Base-by-base conservation (phyloP, 2,329 filamentous ascomycete species). In the Pestalotiopsis sp. region DNA sequence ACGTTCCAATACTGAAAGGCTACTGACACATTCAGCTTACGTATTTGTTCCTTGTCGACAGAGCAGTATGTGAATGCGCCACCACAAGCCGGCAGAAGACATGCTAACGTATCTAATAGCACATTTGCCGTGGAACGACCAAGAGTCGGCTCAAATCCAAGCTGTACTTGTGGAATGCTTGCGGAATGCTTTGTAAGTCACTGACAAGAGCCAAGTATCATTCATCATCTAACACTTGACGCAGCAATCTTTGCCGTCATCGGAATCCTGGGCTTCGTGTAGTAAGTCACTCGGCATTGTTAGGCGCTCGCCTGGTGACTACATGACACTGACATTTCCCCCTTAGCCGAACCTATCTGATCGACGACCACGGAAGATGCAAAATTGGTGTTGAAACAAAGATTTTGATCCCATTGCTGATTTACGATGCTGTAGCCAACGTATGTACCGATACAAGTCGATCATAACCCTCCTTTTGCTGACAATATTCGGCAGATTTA, bases 121-220 rank as follows among this genome's bases (percentile, higher is more conserved):
- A 62, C 31, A 62, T 62, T 2, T 36, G 27, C 31, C 59, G 59
- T 17, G 31, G 59, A 6, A 62, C 59, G 20, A 39, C 27, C 25
- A 62, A 62, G 31, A 62, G 59, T n/a, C 59, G 59, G 38, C 36
- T 39, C n/a, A 39, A 39, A n/a, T 62, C 59, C 59, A 62, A 62
- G 36, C 31, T 62, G 27, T 62, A 62, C 38, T 12, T 62, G 20
- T 62, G 59, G 59, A 62, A 62, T 20, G 38, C 27, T 1, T 36
- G 27, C n/a, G 59, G 59, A 12, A 62, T 62, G 59, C 27, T 62
- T 20, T 20, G 59, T 62, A 36, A 6, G 59, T 39, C 56, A 25
- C 9, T 62, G 31, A 6, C 17, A 4, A 39, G 14, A 23, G 7
- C 17, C 2, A 12, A 62, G 14, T n/a, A 38, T 20, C 7, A 4